Base-by-base conservation (phyloP, 306 rosid genomes). In the Cucurbita ficifolia region DNA sequence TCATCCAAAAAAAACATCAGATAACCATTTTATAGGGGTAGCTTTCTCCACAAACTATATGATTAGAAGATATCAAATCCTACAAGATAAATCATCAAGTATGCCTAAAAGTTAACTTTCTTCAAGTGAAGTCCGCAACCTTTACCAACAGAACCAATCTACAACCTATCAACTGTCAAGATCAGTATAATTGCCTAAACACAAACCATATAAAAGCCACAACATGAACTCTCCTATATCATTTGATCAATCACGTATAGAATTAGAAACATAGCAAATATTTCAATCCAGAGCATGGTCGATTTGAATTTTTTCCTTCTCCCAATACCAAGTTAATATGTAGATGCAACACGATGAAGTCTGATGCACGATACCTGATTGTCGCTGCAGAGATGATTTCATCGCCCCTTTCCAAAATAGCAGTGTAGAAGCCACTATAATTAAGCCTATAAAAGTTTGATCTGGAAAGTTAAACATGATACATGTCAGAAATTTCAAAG, bases 391-490 rank as follows among this genome's bases (percentile, higher is more conserved):
- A 88, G 71, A 91, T 84, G 71, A 95, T 84, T 79, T 95, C 99
- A 87, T 91, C 99, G 61, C 99, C 99, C 78, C 88, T 84, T 86
- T 95, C 99, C 87, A 95, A 84, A 76, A 91, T 83, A 74, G 89
- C 99, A 74, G 99, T 81, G 77, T 89, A 95, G 85, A 95, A 95
- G 77, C 97, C 97, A 83, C 84, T 72, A 67, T 85, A 95, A 75
- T 79, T 95, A 82, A 95, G 81, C 74, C 99, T 87, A 82, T 80
- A 86, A 79, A 95, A 95, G 86, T 95, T 95, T 70, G 99, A 95
- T 73, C 99, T 95, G 84, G 36, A 84, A 84, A 65, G 19, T 53
- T 38, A 73, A 42, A 55, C 40, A 54, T 39, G 42, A 38, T 54
- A 54, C 19, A 4, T 53, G 3, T 54, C 2, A 5, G 7, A 49